Conservation (phyloP, 352 stramenopile species). For the Phytophthora podocarpi region DNA sequence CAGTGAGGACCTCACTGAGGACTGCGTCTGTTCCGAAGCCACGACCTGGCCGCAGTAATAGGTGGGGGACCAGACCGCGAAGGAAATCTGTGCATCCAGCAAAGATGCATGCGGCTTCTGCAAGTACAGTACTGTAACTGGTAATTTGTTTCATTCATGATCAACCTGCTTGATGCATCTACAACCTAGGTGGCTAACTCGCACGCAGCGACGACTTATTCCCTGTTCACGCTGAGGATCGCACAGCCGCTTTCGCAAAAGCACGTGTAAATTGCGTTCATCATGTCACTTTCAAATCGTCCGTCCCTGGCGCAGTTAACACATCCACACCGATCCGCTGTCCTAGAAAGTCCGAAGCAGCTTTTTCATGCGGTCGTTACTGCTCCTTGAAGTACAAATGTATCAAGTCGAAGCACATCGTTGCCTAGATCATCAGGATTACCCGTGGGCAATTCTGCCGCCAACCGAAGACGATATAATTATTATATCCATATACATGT, state of each 20-base stretch:
- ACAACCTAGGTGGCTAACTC: constrained; percentile 13
- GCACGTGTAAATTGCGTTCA: constrained; percentile 19
- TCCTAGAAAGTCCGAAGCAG: not conserved
- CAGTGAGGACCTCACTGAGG: too few relatives aligned
- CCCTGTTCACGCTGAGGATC: not conserved
- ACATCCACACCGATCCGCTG: constrained; percentile 8
- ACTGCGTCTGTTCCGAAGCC: not conserved
- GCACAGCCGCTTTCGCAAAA: constrained; percentile 7
- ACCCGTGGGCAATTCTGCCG: too few relatives aligned
- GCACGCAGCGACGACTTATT: not conserved
- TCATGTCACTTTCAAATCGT: constrained; percentile 1
- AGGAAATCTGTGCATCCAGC: constrained; percentile 1
- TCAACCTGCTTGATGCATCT: constrained; percentile 2
- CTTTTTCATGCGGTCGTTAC: constrained; percentile 1
- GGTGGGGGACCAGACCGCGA: constrained; percentile 1
- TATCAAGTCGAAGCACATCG: constrained; percentile 25
- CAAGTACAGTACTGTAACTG: too few relatives aligned
- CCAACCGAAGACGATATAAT: too few relatives aligned
- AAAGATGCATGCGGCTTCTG: not conserved
- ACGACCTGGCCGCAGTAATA: not conserved
- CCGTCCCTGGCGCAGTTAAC: constrained; percentile 15
- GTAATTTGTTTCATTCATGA: not conserved
- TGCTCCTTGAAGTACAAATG: constrained; percentile 12
- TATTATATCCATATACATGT: too few relatives aligned
- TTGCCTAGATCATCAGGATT: too few relatives aligned